Evolutionary conservation across 1,139 yeast species (phyloP), one percentile per base, ranked within the genome.

Genomic region (Nakaseomyces glabratus): DNA sequence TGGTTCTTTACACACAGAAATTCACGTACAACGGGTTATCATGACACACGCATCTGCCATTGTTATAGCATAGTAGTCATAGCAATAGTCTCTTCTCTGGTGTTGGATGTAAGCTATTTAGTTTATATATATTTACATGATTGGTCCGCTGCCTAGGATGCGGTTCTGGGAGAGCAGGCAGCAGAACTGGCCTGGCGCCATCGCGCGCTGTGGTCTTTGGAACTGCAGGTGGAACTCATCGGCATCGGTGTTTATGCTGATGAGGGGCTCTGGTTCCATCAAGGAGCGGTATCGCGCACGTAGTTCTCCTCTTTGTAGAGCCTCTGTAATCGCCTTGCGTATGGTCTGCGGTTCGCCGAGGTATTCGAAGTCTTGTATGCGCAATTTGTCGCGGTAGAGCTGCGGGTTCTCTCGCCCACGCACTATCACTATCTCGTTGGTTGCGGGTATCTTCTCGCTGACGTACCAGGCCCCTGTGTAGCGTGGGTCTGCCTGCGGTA

Each of bases 161-260:
- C 73, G 62, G 35, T 75, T 78, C 2, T 68, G 72, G 29, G 68
- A 62, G 55, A 88, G 90, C 8, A 88, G 55, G 1, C 84, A 94
- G 15, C 86, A 61, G 46, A 72, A 78, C 55, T 90, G 98, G 0
- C 97, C 98, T 0, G 93, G 85, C 0, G 96, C 90, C 53, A 90
- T 72, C 0, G 95, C 95, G 34, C 88, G 61, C 23, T 72, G 75
- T 21, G 35, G 31, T 20, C 19, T 13, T 4, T 33, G 4, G 16
- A 33, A 15, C 8, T 26, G 24, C 12, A 32, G 13, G 11, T 14
- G 19, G 14, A 32, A 25, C 18, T 8, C 1, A 43, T 43, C 23
- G 82, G 60, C 15, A 46, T 49, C 17, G 80, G 56, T 2, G 16
- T 13, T 14, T 6, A 25, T 28, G 15, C 10, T 15, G 9, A 13